Evolutionary conservation across 148 eudicot species (phyloP).

Genomic region (Arbutus unedo): DNA sequence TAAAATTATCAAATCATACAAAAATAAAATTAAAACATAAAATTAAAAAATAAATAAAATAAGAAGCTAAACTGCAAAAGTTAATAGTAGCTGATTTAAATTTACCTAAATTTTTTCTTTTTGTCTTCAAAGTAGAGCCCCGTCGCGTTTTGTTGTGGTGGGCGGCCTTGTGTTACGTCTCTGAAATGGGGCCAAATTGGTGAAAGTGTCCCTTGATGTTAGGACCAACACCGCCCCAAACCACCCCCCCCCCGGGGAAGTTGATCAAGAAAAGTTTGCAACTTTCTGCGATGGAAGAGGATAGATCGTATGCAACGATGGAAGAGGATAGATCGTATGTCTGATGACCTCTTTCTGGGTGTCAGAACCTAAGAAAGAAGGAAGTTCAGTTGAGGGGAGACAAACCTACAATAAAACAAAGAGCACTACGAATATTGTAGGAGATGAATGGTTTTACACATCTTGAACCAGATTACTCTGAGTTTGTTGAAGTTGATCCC

Average conservation of each 20-base stretch:
- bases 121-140: not conserved
- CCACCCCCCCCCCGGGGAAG: not conserved
- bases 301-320: not conserved
- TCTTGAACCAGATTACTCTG: slow-evolving; percentile 3
- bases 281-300: not conserved
- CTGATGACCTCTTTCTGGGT: not conserved
- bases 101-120: not conserved
- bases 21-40: too few species aligned
- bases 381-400: not conserved
- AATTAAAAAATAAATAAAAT: too few species aligned
- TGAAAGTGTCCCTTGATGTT: slow-evolving; percentile 1
- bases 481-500: slow-evolving; percentile 14
- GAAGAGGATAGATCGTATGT: not conserved
- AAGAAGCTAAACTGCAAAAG: too few species aligned
- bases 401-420: not conserved
- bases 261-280: not conserved
- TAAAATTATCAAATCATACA: too few species aligned
- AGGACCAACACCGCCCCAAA: too few species aligned
- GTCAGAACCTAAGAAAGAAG: not conserved
- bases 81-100: too few species aligned
- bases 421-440: not conserved
- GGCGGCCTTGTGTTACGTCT: not conserved
- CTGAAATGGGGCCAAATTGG: not conserved
- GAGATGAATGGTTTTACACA: not conserved
- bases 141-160: slow-evolving; percentile 1